Evolutionary conservation across 768 basidiomycete genomes (phyloP).

Genomic region (Lyophyllum shimeji): DNA sequence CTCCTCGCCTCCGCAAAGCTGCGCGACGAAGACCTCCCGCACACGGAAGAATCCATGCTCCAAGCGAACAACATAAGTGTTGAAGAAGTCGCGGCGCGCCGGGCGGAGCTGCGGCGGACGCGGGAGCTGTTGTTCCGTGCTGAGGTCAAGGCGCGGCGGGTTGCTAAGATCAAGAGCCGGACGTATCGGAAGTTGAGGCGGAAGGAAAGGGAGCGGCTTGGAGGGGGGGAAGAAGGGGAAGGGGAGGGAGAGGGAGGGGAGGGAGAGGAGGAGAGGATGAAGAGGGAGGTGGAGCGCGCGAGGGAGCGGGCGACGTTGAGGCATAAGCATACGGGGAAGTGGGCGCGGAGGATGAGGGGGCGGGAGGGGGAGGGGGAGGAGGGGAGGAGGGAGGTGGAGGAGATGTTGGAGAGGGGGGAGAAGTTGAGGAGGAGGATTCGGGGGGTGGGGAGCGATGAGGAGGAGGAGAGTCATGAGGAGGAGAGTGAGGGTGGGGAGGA

Average conservation of each 20-base stretch:
- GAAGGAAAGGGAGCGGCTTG: slow-evolving; percentile 68
- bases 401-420: slow-evolving; percentile 86
- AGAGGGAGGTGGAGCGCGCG: slow-evolving; percentile 78
- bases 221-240: slow-evolving; percentile 39
- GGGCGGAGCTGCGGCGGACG: slow-evolving; percentile 81
- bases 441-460: slow-evolving; percentile 60
- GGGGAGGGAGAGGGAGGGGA: slow-evolving; percentile 47
- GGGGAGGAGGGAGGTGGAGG: slow-evolving; percentile 63
- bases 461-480: slow-evolving; percentile 38
- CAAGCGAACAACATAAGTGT: slow-evolving; percentile 78
- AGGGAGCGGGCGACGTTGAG: slow-evolving; percentile 86
- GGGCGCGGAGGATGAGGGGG: slow-evolving; percentile 75
- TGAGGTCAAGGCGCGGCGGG: slow-evolving; percentile 84
- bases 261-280: slow-evolving; percentile 57
- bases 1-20: slow-evolving; percentile 82
- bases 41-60: slow-evolving; percentile 72
- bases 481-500: slow-evolving; percentile 47
- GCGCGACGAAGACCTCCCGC: slow-evolving; percentile 74
- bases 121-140: slow-evolving; percentile 94
- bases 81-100: slow-evolving; percentile 83
- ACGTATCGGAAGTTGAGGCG: slow-evolving; percentile 84
- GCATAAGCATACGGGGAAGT: slow-evolving; percentile 88
- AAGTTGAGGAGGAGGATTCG: slow-evolving; percentile 73
- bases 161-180: slow-evolving; percentile 96
- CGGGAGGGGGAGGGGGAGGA: slow-evolving; percentile 59